Evolutionary conservation across 768 basidiomycete genomes (phyloP).

Genomic region (Lactarius pseudohatsudake): DNA sequence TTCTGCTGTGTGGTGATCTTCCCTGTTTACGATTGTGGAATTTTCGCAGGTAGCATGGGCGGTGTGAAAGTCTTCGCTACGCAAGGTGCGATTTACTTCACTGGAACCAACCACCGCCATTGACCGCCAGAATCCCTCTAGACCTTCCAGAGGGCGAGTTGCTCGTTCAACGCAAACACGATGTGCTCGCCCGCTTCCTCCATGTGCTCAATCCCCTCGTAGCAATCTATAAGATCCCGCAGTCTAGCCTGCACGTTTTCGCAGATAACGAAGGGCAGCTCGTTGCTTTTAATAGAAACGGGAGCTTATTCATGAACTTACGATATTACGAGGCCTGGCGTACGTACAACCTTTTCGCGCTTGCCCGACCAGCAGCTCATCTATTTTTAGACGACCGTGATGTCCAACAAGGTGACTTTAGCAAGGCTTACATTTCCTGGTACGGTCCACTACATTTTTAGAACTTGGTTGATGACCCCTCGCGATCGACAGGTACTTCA

Average conservation of each 20-base stretch:
- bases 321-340: constrained; percentile 87
- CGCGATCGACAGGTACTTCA: constrained; percentile 66
- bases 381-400: constrained; percentile 62
- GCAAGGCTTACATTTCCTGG: constrained; percentile 81
- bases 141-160: constrained; percentile 54
- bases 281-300: constrained; percentile 92
- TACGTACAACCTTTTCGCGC: constrained; percentile 43
- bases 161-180: constrained; percentile 54
- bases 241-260: constrained; percentile 80
- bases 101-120: background rate
- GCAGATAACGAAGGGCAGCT: constrained; percentile 75
- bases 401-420: constrained; percentile 51
- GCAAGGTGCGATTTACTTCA: constrained; percentile 19
- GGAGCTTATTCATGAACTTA: constrained; percentile 85
- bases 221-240: constrained; percentile 70
- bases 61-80: constrained; percentile 7
- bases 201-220: constrained; percentile 65
- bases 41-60: constrained; percentile 14
- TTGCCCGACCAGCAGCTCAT: background rate
- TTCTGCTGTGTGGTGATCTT: background rate
- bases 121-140: constrained; percentile 33
- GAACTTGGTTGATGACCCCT: background rate
- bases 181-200: constrained; percentile 69
- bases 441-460: constrained; percentile 34
- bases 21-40: background rate